A percentile compares a stretch with the other conserved stretches of the same genome.
Evolutionary conservation across 176 grass and related monocot species (phyloP).

Genomic region (Triticum dicoccoides): DNA sequence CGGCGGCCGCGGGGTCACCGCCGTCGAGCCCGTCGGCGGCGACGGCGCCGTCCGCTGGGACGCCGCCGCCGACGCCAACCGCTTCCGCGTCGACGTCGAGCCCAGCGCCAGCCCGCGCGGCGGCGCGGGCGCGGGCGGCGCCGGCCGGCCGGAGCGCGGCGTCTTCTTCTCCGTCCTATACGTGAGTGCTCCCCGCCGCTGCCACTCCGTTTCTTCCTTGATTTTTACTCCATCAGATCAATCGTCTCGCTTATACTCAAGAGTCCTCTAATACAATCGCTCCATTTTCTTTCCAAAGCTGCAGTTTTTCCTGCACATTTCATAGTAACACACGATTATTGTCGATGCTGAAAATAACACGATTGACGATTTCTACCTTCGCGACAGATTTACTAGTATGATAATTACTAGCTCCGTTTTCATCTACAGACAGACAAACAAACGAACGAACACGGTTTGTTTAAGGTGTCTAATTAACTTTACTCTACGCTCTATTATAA

Average conservation of each 20-base stretch:
- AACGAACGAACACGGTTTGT: neutral
- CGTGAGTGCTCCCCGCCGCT: conserved; percentile 37
- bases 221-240: no score
- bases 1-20: conserved; percentile 45
- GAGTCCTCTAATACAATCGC: neutral
- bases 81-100: conserved; percentile 37
- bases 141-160: conserved; percentile 25
- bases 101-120: neutral
- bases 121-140: neutral
- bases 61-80: conserved; percentile 28
- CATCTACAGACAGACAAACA: neutral
- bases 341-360: neutral
- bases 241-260: neutral
- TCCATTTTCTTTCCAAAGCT: neutral
- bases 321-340: neutral
- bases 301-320: neutral
- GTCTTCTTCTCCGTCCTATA: conserved; percentile 72
- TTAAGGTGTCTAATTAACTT: neutral
- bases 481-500: neutral
- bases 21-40: conserved; percentile 36
- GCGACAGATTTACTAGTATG: neutral
- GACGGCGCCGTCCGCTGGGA: conserved; percentile 54
- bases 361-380: neutral
- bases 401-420: neutral
- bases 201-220: neutral